Conservation (phyloP, 331 rosid genomes). For the Malus hybrid region DNA sequence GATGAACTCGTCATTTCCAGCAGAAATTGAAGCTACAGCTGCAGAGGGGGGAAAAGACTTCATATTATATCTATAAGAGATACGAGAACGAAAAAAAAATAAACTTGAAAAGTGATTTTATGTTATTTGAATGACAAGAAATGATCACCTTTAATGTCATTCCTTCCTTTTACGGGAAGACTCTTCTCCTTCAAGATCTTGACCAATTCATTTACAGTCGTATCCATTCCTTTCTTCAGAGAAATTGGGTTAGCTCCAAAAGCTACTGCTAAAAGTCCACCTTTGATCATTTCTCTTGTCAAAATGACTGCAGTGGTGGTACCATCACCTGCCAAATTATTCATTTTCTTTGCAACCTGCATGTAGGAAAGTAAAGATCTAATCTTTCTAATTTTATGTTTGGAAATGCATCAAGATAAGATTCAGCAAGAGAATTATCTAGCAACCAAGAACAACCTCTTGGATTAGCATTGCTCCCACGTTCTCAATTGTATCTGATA, state of each 20-base stretch:
- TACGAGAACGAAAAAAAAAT: neutral
- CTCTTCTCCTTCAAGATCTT: conserved; percentile 72
- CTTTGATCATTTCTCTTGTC: conserved; percentile 82
- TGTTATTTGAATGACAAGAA: conserved; percentile 11
- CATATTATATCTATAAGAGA: neutral
- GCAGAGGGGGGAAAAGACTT: conserved; percentile 20
- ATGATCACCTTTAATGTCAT: conserved; percentile 69
- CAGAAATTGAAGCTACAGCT: conserved; percentile 90
- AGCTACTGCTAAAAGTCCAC: conserved; percentile 68
- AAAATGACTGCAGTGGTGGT: conserved; percentile 88
- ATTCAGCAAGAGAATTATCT: conserved; percentile 18
- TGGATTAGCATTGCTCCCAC: conserved; percentile 92
- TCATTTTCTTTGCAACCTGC: conserved; percentile 94
- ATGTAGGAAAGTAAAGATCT: conserved; percentile 19
- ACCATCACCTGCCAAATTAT: conserved; percentile 93
- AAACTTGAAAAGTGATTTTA: neutral
- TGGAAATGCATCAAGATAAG: conserved; percentile 12
- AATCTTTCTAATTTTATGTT: conserved; percentile 6
- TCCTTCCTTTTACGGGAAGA: conserved; percentile 72
- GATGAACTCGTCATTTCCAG: conserved; percentile 81
- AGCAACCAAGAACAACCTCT: conserved; percentile 79
- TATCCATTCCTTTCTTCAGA: conserved; percentile 87
- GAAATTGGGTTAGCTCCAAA: conserved; percentile 91
- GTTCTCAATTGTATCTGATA: conserved; percentile 74
- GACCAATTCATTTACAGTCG: conserved; percentile 62